Evolutionary conservation across 176 grass and related monocot genomes (phyloP), one percentile per base, ranked within the genome.

Genomic region (Echinochloa phyllopogon): DNA sequence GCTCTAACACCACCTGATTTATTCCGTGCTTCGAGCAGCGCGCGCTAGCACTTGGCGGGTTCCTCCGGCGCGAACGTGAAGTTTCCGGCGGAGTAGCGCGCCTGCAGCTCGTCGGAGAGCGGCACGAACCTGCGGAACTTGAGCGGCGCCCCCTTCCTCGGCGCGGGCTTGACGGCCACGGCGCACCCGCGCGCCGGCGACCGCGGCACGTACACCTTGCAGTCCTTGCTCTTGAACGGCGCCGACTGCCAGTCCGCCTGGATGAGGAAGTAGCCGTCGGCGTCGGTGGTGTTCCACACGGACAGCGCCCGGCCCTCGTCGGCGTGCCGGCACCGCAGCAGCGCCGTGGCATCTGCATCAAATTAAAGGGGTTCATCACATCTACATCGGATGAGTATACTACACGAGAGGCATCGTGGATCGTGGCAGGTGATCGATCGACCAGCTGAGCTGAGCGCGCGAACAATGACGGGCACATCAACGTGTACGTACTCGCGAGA

Each of bases 201-300:
- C 48, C 56, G 45, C 13, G 36, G 61, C 55, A 91, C 76, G 37
- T 81, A 90, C 48, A 91, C 79, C 61, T 14, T 87, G 86, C 90
- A 95, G 52, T 86, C 69, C 40, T 13, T 65, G 86, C 83, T 90
- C 5, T 80, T 89, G 90, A 95, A 95, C 25, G 65, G 51, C 41
- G 83, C 84, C 47, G 74, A 57, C 86, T 84, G 64, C 77, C 71
- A 52, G 40, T 68, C 73, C 78, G 88, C 92, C 72, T 76, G 85
- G 76, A 90, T 77, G 75, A 85, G 76, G 83, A 95, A 95, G 83
- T 91, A 76, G 69, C 93, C 93, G 33, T 12, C 36, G 36, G 63
- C 43, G 86, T 87, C 84, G 77, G 90, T 82, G 6, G 37, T 39
- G 51, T 79, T 77, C 61, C 58, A 47, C 48, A 93, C 0, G 5